A percentile compares a stretch with the other conserved stretches of the same genome.
Conservation (phyloP, 345 rosid species). For the Eucalyptus marginata region DNA sequence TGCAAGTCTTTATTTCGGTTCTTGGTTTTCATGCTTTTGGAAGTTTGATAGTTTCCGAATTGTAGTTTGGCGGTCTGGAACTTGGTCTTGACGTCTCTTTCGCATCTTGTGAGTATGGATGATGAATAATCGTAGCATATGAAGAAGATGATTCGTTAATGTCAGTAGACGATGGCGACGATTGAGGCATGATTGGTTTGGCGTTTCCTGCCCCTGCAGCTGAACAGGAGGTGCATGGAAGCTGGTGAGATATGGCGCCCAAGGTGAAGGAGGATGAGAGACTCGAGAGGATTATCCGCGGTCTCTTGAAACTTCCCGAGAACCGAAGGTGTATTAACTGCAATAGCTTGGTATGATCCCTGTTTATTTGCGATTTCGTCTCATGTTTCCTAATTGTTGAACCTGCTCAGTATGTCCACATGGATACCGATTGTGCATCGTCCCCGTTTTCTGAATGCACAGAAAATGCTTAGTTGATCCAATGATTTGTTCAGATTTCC, state of each 20-base stretch:
- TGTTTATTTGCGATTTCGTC: neutral
- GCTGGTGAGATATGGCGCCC: conserved; percentile 27
- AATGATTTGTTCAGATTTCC: too few relatives aligned
- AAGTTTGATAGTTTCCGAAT: neutral
- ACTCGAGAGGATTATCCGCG: conserved; percentile 54
- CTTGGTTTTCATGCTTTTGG: too few relatives aligned
- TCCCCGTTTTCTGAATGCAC: neutral
- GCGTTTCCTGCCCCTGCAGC: neutral
- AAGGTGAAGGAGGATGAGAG: conserved; percentile 57
- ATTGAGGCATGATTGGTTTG: neutral
- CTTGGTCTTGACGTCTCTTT: neutral
- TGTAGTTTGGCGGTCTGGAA: neutral
- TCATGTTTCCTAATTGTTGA: neutral
- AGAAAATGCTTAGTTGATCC: too few relatives aligned
- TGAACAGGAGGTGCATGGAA: neutral
- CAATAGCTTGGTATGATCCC: conserved; percentile 46
- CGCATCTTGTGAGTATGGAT: neutral
- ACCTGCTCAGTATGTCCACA: neutral
- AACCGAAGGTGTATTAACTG: conserved; percentile 85
- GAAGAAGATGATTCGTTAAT: neutral
- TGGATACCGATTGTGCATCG: rapidly evolving
- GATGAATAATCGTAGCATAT: neutral
- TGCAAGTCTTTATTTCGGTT: rapidly evolving
- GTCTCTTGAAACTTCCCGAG: conserved; percentile 63
- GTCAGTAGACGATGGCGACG: neutral